Conservation (phyloP, 2,329 filamentous ascomycete genomes). For the Xylariaceae sp. region DNA sequence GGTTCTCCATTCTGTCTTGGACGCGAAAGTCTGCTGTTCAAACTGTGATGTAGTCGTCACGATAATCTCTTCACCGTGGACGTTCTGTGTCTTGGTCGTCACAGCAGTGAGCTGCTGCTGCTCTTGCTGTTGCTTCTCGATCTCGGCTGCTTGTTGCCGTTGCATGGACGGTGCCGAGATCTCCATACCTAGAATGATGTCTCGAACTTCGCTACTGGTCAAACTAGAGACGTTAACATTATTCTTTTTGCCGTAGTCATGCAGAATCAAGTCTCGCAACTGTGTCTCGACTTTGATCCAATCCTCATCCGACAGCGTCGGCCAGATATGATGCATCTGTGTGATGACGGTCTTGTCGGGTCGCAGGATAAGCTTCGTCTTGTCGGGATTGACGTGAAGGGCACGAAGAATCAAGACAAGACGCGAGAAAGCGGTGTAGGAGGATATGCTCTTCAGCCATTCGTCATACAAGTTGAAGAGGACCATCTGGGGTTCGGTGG, state of each 20-base stretch:
- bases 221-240: slow-evolving; percentile 97
- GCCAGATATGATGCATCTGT: slow-evolving; percentile 98
- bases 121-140: slow-evolving; percentile 98
- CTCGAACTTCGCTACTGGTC: slow-evolving; percentile 92
- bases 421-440: slow-evolving; percentile 96
- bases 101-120: slow-evolving; percentile 94
- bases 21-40: slow-evolving; percentile 95
- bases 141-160: slow-evolving; percentile 94
- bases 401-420: slow-evolving; percentile 89
- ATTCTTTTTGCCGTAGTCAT: slow-evolving; percentile 99
- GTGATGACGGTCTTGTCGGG: slow-evolving; percentile 98
- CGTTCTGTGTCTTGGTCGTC: slow-evolving; percentile 96
- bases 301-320: slow-evolving; percentile 85
- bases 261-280: slow-evolving; percentile 88
- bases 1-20: slow-evolving; percentile 98
- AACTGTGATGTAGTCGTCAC: slow-evolving; percentile 97
- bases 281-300: slow-evolving; percentile 99
- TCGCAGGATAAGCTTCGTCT: slow-evolving; percentile 90
- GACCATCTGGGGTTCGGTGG: slow-evolving; percentile 99
- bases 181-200: slow-evolving; percentile 99
- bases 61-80: slow-evolving; percentile 94
- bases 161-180: slow-evolving; percentile 98
- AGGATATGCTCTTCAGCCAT: slow-evolving; percentile 97
- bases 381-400: slow-evolving; percentile 95
- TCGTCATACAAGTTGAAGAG: slow-evolving; percentile 98